Conservation (phyloP, 2,329 filamentous ascomycete genomes). For the Pseudophaeomoniella oleicola region DNA sequence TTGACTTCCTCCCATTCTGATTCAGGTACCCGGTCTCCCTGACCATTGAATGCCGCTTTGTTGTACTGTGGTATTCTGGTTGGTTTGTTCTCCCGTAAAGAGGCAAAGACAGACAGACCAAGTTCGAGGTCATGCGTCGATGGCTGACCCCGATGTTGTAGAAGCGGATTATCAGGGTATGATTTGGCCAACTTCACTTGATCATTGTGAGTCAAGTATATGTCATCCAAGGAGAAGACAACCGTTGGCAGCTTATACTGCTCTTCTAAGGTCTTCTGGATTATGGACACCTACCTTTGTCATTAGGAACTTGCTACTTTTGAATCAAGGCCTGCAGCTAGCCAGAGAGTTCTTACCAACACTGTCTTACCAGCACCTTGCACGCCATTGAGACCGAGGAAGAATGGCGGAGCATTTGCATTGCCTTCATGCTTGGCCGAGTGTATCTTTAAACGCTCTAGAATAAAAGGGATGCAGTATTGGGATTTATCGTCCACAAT, state of each 20-base stretch:
- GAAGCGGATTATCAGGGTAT: slow-evolving; percentile 57
- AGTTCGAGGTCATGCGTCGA: slow-evolving; percentile 67
- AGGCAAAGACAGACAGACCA: slow-evolving; percentile 46
- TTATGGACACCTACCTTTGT: slow-evolving; percentile 37
- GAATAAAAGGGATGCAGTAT: slow-evolving; percentile 64
- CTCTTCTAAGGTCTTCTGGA: slow-evolving; percentile 46
- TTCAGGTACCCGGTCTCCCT: slow-evolving; percentile 57
- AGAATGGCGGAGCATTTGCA: slow-evolving; percentile 46
- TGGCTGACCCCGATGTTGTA: slow-evolving; percentile 72
- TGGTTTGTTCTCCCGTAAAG: slow-evolving; percentile 35
- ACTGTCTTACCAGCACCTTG: slow-evolving; percentile 91
- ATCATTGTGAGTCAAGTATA: slow-evolving; percentile 62
- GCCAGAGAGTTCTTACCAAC: too few relatives aligned
- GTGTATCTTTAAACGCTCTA: slow-evolving; percentile 42
- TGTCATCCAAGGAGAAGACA: slow-evolving; percentile 74
- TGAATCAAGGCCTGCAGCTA: slow-evolving; percentile 1
- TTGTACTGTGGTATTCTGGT: slow-evolving; percentile 64
- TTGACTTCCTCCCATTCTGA: slow-evolving; percentile 45
- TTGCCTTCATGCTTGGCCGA: slow-evolving; percentile 22
- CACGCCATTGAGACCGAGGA: slow-evolving; percentile 79
- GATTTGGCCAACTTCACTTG: slow-evolving; percentile 50
- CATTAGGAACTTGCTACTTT: background rate
- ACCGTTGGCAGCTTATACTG: slow-evolving; percentile 46
- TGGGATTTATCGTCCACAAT: slow-evolving; percentile 66
- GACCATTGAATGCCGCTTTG: slow-evolving; percentile 62